A percentile compares a stretch with the other conserved stretches of the same genome.
phyloP scores from a whole-genome alignment of 805 yeast genomes.

The Cyberlindnera maclurae region DNA sequence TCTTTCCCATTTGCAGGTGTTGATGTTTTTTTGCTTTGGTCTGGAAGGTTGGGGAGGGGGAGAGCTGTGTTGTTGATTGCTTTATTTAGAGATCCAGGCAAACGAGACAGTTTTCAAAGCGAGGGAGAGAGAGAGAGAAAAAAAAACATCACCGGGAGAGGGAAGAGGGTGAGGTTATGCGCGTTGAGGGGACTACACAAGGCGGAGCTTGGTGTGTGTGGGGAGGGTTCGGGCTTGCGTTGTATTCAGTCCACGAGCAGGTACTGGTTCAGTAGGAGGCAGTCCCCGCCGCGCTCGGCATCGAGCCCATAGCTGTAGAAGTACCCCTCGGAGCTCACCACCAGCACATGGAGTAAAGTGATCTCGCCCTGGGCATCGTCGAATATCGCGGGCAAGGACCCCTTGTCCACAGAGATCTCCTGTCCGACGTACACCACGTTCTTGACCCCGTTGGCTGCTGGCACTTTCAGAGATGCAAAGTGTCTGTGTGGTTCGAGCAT shows the following conservation, averaged over 20 bases:
- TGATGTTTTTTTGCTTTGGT: neutral
- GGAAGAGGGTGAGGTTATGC: too few relatives aligned
- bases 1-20: conserved; percentile 3
- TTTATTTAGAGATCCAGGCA: too few relatives aligned
- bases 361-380: conserved; percentile 24
- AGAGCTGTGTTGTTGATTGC: too few relatives aligned
- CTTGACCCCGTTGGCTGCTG: conserved; percentile 38
- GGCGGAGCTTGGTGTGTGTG: too few relatives aligned
- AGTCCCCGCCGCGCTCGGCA: conserved; percentile 89
- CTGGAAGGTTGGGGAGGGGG: neutral
- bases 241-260: conserved; percentile 34
- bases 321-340: conserved; percentile 76
- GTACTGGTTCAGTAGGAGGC: conserved; percentile 69
- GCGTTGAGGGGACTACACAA: too few relatives aligned
- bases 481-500: conserved; percentile 86
- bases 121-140: too few relatives aligned
- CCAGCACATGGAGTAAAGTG: conserved; percentile 42
- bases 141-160: too few relatives aligned
- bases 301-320: conserved; percentile 77
- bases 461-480: conserved; percentile 81
- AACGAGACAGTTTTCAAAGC: too few relatives aligned
- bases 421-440: conserved; percentile 43
- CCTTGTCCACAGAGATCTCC: conserved; percentile 19
- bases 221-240: too few relatives aligned
- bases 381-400: conserved; percentile 20